Base-by-base conservation (phyloP, 2,329 filamentous ascomycete genomes). In the Aspergillus sp. region DNA sequence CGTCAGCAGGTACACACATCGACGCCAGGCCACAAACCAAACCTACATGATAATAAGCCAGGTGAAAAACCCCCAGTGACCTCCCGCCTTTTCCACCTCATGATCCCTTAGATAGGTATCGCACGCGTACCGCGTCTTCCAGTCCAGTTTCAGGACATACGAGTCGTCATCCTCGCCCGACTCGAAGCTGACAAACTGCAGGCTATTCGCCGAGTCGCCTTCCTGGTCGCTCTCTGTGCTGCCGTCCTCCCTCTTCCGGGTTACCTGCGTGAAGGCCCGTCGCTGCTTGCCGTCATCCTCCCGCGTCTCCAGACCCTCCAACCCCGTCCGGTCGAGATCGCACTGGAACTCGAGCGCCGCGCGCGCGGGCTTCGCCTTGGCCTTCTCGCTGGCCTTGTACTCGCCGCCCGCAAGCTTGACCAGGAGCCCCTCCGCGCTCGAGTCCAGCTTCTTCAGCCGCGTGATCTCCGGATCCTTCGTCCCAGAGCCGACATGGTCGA, bases 11-110 rank as follows among this genome's bases (percentile, higher is more conserved):
- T n/a, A n/a, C n/a, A n/a, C n/a, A n/a, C n/a, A n/a, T n/a, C n/a
- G n/a, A n/a, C n/a, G n/a, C n/a, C n/a, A n/a, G n/a, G n/a, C n/a
- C n/a, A n/a, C n/a, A n/a, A n/a, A 35, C 26, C 16, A 11, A 19
- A 71, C 83, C 71, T 64, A 93, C 86, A 96, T 77, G 46, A 98
- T 78, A 46, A 96, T 75, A 52, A 96, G 75, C 91, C 91, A 98
- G 12, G 89, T 95, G 53, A 96, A 96, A 68, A 95, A 91, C 2
- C 91, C 91, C 91, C 89, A 96, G 53, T 76, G 72, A 12, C 59
- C 60, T 33, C 68, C 67, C 36, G 66, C 65, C 36, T 63, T 57
- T 26, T 53, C 44, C 24, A 53, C 45, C 13, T 59, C 61, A 26
- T 67, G 64, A 7, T 63, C 65, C 11, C 67, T 62, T 29, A 65